Base-by-base conservation (phyloP, 768 basidiomycete species). In the Lactarius trivialis region DNA sequence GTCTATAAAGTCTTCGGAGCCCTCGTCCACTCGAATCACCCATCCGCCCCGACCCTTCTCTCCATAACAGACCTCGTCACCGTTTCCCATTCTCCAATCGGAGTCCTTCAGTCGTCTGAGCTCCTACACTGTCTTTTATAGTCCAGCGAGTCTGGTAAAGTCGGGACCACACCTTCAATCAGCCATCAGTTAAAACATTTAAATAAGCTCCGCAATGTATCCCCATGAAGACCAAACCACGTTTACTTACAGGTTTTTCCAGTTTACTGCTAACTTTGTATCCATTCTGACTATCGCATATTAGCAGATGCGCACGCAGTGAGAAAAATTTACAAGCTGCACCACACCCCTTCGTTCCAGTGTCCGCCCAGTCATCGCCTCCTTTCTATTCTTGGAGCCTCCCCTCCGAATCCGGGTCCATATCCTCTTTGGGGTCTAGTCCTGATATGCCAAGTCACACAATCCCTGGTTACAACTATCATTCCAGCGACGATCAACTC, bases 1-100 rank as follows among this genome's bases (percentile, higher is more conserved):
- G 7, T 21, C 36, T 55, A 63, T 63, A 59, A 63, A 59, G 30
- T 9, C 43, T 49, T 19, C 45, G 15, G 7, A 11, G 11, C 21
- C 7, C n/a, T 19, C 3, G 28, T 37, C 4, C 26, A 12, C 56
- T 41, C 3, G n/a, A 34, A 49, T 17, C 48, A 50, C n/a, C 24
- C 43, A 21, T 50, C 30, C 11, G 17, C 15, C 37, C 26, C 37
- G 9, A 19, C 8, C 55, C 12, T 12, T 19, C 50, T 19, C 49
- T 11, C 3, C 12, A 36, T 15, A 28, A 0, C 36, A 24, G 17
- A 15, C 32, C 26, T 4, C 19, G 0, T 30, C 19, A 4, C 19
- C 19, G 9, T 41, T 28, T 26, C n/a, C 17, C 21, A 7, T 8
- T 41, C 30, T 4, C 12, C 56, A 5, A 56, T 45, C 14, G n/a